phyloP scores from a whole-genome alignment of 805 yeast genomes.

The Dipodascopsis tothii region DNA sequence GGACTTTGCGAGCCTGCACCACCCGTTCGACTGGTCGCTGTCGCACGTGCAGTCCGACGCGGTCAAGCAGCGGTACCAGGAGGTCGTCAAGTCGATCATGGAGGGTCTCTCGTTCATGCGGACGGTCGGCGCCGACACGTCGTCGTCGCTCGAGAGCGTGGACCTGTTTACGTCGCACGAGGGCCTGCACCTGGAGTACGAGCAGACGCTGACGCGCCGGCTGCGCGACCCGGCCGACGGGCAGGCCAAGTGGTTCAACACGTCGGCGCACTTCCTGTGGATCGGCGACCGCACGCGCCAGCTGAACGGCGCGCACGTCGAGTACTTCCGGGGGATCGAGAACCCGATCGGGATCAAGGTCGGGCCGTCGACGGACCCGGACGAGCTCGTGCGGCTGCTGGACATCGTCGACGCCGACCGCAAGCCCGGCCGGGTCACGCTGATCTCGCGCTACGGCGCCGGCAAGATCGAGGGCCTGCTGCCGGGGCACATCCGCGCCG shows the following conservation, averaged over 20 bases:
- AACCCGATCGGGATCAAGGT: slow-evolving; percentile 41
- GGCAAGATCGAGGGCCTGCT: slow-evolving; percentile 31
- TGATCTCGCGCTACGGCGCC: slow-evolving; percentile 38
- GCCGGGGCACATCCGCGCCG: slow-evolving; percentile 38
- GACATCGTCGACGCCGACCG: slow-evolving; percentile 36
- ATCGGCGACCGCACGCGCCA: slow-evolving; percentile 41
- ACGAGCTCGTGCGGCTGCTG: slow-evolving; percentile 33
- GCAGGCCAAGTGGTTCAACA: slow-evolving; percentile 32
- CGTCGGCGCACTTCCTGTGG: slow-evolving; percentile 40
- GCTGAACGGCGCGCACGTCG: slow-evolving; percentile 41
- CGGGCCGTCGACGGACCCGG: slow-evolving; percentile 37
- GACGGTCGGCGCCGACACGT: slow-evolving; percentile 35
- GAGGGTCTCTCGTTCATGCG: slow-evolving; percentile 35
- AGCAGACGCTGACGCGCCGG: slow-evolving; percentile 36
- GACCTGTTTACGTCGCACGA: slow-evolving; percentile 39
- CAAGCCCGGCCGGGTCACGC: slow-evolving; percentile 36
- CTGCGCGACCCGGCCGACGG: slow-evolving; percentile 24
- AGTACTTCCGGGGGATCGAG: slow-evolving; percentile 37
- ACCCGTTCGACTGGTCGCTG: slow-evolving; percentile 37
- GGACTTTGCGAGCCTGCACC: slow-evolving; percentile 38
- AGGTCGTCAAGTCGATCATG: slow-evolving; percentile 32
- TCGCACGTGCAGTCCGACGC: slow-evolving; percentile 35
- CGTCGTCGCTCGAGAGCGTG: slow-evolving; percentile 28
- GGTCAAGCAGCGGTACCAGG: slow-evolving; percentile 35
- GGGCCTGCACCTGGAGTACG: slow-evolving; percentile 37